These are phyloP conservation scores for Aegilops bicornis DNA, from an alignment of 176 grass and related monocot species.

Conservation along the genomic window DNA sequence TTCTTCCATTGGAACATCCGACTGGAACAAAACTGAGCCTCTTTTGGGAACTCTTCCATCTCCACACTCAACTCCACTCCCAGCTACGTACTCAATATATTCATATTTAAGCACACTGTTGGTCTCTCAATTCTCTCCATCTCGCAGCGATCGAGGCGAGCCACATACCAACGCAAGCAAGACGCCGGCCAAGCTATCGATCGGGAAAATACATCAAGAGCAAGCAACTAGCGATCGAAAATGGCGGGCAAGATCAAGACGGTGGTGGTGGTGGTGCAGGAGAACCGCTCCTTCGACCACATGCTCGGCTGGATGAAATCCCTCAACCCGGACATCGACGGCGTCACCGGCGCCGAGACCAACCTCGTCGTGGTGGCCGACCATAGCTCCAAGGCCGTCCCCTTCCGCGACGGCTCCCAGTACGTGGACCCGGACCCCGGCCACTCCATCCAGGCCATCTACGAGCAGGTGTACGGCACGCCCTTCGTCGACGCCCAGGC, in stretches of 20 bases:
- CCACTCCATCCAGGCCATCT: constrained; percentile 88
- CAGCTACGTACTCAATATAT: too few species aligned
- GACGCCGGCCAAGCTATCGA: background rate
- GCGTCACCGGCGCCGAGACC: constrained; percentile 22
- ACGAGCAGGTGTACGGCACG: constrained; percentile 78
- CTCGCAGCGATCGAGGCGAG: background rate
- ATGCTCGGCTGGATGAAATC: constrained; percentile 85
- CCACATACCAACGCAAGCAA: too few species aligned
- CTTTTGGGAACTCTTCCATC: constrained; percentile 15
- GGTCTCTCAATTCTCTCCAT: background rate
- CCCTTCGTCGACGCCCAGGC: constrained; percentile 43
- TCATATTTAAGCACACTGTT: background rate
- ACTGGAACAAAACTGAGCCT: background rate
- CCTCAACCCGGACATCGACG: constrained; percentile 2
- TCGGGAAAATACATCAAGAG: background rate
- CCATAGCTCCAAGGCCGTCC: constrained; percentile 17
- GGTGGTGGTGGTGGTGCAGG: constrained; percentile 77
- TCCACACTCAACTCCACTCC: background rate
- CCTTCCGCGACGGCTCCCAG: constrained; percentile 46
- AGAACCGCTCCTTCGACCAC: constrained; percentile 98
- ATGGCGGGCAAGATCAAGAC: constrained; percentile 41
- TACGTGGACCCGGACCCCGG: constrained; percentile 93
- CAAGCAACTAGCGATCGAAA: background rate
- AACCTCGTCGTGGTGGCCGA: constrained; percentile 60
- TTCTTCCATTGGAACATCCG: constrained; percentile 5